These are phyloP conservation scores for Colletotrichum gigasporum DNA, from an alignment of 2,329 filamentous ascomycete species.

Conservation along the genomic window DNA sequence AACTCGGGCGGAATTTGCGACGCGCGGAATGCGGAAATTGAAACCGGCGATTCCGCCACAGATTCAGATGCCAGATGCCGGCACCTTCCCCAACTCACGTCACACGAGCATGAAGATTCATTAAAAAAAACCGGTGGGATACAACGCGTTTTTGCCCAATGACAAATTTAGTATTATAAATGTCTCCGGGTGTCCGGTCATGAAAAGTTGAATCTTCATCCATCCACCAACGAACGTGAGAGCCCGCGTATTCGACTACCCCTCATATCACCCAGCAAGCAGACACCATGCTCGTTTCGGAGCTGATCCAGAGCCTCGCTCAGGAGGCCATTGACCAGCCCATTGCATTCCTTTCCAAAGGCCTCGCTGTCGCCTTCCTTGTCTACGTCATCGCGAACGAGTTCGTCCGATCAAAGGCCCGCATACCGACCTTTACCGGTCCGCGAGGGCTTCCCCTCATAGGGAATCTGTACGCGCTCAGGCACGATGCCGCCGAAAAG, in stretches of 20 bases:
- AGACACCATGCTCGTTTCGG: slow-evolving; percentile 39
- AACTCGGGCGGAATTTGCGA: no score
- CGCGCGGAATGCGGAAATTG: slow-evolving; percentile 4
- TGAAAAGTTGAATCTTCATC: not conserved
- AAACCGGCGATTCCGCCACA: not conserved
- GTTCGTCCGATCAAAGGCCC: slow-evolving; percentile 51
- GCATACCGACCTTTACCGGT: slow-evolving; percentile 56
- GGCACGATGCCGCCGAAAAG: slow-evolving; percentile 51
- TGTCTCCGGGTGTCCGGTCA: not conserved
- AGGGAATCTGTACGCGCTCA: slow-evolving; percentile 64
- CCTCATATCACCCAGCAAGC: not conserved
- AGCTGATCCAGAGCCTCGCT: slow-evolving; percentile 33
- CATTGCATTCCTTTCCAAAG: slow-evolving; percentile 25
- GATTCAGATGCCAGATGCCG: not conserved
- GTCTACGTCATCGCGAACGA: slow-evolving; percentile 60
- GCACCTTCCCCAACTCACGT: not conserved
- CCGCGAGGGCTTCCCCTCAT: slow-evolving; percentile 62
- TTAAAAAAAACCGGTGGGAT: not conserved
- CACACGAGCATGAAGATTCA: not conserved
- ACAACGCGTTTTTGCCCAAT: not conserved
- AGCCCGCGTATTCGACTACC: no score
- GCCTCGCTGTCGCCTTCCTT: slow-evolving; percentile 37
- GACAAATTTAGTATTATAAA: not conserved
- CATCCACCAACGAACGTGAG: not conserved
- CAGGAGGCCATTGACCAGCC: slow-evolving; percentile 35